A percentile compares a stretch with the other conserved stretches of the same genome.
Evolutionary conservation across 495 filamentous ascomycete species (phyloP).

Genomic region (Extremus antarcticus): DNA sequence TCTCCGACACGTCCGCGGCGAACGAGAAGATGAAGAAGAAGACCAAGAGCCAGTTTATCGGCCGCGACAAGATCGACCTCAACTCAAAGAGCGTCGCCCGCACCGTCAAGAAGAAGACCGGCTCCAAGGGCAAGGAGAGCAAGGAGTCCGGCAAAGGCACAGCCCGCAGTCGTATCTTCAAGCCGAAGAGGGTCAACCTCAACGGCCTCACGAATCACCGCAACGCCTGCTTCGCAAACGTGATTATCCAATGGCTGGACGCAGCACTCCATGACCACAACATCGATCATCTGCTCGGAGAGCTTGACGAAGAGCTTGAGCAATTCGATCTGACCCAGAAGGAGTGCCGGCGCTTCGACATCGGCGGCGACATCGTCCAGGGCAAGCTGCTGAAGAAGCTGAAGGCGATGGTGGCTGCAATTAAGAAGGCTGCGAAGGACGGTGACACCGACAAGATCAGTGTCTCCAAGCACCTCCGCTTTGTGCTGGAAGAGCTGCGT

Average conservation of each 20-base stretch:
- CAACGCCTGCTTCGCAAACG: constrained; percentile 9
- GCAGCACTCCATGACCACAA: neutral
- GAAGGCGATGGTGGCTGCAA: neutral
- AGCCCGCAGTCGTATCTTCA: neutral
- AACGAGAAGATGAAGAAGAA: neutral
- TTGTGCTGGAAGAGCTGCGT: neutral
- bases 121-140: neutral
- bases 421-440: neutral
- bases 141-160: neutral
- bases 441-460: neutral
- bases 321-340: neutral
- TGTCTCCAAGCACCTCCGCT: neutral
- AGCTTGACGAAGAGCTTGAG: neutral
- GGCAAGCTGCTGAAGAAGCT: neutral
- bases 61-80: neutral
- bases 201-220: neutral
- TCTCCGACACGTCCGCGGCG: neutral
- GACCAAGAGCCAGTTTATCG: neutral
- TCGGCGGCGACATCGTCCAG: neutral
- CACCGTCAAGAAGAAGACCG: neutral
- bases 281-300: neutral
- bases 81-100: neutral
- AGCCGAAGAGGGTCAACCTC: neutral
- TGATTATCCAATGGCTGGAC: constrained; percentile 6
- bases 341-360: neutral